phyloP scores from a whole-genome alignment of 2,329 filamentous ascomycete species.

The Fusarium mundagurra region DNA sequence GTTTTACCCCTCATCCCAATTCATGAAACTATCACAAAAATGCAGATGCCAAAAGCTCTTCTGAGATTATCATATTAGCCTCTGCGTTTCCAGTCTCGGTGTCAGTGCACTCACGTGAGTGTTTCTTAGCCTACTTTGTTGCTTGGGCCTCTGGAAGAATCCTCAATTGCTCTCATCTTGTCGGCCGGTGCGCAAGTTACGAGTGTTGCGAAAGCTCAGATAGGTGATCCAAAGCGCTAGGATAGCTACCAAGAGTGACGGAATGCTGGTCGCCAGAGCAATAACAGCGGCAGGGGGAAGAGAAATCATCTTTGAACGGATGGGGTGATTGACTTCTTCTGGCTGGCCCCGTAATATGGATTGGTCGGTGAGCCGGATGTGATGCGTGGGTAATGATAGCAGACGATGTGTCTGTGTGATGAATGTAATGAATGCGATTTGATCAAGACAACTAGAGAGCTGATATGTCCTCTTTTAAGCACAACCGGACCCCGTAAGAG shows the following conservation, averaged over 20 bases:
- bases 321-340: background rate
- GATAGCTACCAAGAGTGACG: background rate
- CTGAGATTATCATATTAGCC: background rate
- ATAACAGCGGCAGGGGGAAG: background rate
- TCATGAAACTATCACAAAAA: background rate
- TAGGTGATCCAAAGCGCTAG: background rate
- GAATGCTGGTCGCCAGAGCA: background rate
- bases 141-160: accelerated
- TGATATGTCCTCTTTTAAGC: background rate
- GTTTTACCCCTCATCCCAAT: accelerated
- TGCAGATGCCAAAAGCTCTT: accelerated
- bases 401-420: accelerated
- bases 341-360: background rate
- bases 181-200: background rate
- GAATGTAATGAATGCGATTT: background rate
- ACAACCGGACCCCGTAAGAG: background rate
- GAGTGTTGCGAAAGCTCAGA: background rate
- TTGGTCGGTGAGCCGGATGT: background rate
- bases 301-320: background rate
- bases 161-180: background rate
- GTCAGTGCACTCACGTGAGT: background rate
- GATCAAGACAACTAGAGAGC: accelerated
- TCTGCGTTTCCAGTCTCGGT: background rate
- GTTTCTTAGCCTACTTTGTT: background rate
- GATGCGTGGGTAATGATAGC: background rate